Evolutionary conservation across 2,329 filamentous ascomycete species (phyloP).

Genomic region (Sporothrix curviconia): DNA sequence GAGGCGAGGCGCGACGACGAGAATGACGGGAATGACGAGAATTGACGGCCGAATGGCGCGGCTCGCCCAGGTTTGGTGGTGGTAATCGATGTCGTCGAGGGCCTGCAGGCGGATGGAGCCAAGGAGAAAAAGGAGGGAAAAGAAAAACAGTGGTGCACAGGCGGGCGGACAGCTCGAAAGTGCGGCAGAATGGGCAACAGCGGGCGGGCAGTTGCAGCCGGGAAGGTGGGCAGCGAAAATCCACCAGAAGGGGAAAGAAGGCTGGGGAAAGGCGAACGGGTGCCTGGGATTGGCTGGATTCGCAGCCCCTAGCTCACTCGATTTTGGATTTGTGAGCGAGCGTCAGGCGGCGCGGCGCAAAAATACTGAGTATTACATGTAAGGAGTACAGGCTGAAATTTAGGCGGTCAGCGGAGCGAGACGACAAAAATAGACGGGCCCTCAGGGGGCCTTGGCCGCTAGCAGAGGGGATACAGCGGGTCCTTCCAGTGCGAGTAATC

Average conservation of each 20-base stretch:
- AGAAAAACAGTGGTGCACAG: not conserved
- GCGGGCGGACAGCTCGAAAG: not conserved
- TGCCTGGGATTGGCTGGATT: conserved; percentile 8
- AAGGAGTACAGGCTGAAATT: no score
- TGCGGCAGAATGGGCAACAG: not conserved
- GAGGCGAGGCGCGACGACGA: conserved; percentile 9
- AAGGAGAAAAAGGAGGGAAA: not conserved
- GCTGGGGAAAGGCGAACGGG: conserved; percentile 15
- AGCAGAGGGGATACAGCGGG: not conserved
- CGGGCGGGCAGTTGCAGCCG: not conserved
- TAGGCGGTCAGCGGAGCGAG: not conserved
- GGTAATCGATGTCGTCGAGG: conserved; percentile 7
- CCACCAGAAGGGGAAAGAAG: conserved; percentile 17
- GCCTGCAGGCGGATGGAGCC: conserved; percentile 5
- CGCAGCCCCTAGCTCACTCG: no score
- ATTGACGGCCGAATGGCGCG: conserved; percentile 13
- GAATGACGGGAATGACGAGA: no score
- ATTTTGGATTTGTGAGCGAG: conserved; percentile 12
- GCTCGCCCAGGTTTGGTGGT: conserved; percentile 6
- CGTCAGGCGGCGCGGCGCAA: no score
- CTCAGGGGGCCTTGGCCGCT: not conserved
- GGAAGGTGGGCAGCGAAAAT: not conserved
- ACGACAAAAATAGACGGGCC: not conserved
- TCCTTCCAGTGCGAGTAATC: not conserved
- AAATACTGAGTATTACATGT: no score